Conservation (phyloP, 2,329 filamentous ascomycete genomes). For the Fusarium udum region DNA sequence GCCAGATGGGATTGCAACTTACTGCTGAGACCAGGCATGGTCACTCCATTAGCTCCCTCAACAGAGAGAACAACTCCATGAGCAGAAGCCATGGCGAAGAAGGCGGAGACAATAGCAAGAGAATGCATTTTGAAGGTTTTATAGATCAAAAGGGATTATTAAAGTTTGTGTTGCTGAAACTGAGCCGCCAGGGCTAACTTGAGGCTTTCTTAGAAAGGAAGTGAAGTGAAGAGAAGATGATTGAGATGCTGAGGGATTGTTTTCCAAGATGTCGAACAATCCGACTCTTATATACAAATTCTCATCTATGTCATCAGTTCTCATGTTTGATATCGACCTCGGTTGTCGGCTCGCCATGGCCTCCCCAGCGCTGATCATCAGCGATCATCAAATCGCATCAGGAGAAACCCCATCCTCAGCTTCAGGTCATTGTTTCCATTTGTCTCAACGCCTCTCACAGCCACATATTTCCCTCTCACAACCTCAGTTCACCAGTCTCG, state of each 20-base stretch:
- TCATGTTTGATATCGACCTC: background rate
- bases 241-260: background rate
- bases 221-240: background rate
- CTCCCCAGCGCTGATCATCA: background rate
- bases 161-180: background rate
- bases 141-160: background rate
- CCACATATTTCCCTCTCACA: background rate
- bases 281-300: background rate
- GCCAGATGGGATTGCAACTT: background rate
- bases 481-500: background rate
- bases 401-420: background rate
- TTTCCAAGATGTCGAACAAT: background rate
- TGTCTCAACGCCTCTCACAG: background rate
- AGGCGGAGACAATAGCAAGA: slow-evolving; percentile 41
- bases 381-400: background rate
- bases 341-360: background rate
- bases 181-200: slow-evolving; percentile 4
- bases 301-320: background rate
- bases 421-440: slow-evolving; percentile 16
- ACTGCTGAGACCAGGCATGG: slow-evolving; percentile 66
- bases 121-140: slow-evolving; percentile 44
- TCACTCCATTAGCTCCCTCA: slow-evolving; percentile 68
- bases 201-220: background rate
- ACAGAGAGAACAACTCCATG: slow-evolving; percentile 68
- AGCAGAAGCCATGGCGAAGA: slow-evolving; percentile 61